Evolutionary conservation across 352 stramenopile species (phyloP).

Genomic region (Phytophthora quininea): DNA sequence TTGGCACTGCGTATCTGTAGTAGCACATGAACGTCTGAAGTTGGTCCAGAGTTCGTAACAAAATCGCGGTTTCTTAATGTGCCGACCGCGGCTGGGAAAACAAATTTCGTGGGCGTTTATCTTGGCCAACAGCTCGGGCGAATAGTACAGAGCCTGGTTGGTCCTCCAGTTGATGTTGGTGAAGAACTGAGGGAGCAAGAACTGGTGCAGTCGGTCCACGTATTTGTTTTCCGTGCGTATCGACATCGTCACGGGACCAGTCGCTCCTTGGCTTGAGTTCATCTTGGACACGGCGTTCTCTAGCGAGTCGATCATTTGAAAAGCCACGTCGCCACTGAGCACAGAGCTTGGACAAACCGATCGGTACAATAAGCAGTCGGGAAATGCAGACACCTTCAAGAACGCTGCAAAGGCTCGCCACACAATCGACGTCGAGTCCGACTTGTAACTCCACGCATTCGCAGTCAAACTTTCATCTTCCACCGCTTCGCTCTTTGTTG

Average conservation of each 20-base stretch:
- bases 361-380: conserved; percentile 39
- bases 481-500: conserved; percentile 20
- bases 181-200: conserved; percentile 42
- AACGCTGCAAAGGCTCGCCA: conserved; percentile 36
- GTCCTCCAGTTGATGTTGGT: conserved; percentile 35
- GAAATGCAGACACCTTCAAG: conserved; percentile 23
- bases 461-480: conserved; percentile 7
- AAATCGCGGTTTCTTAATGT: conserved; percentile 11
- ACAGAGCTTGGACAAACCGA: conserved; percentile 10
- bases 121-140: conserved; percentile 18
- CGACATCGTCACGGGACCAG: conserved; percentile 3
- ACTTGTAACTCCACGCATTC: conserved; percentile 46
- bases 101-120: conserved; percentile 20
- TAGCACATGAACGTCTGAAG: conserved; percentile 9
- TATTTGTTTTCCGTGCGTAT: conserved; percentile 34
- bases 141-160: conserved; percentile 42
- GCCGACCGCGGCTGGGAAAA: conserved; percentile 11
- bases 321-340: conserved; percentile 27
- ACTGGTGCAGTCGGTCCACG: conserved; percentile 53
- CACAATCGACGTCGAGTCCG: conserved; percentile 39
- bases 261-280: neutral
- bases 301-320: conserved; percentile 42
- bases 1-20: neutral
- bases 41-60: conserved; percentile 31
- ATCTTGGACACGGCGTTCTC: conserved; percentile 19